Percentiles rank a stretch among this genome's conserved stretches.
Evolutionary conservation across 345 rosid genomes (phyloP).

Genomic region (Hypericum androsaemum): DNA sequence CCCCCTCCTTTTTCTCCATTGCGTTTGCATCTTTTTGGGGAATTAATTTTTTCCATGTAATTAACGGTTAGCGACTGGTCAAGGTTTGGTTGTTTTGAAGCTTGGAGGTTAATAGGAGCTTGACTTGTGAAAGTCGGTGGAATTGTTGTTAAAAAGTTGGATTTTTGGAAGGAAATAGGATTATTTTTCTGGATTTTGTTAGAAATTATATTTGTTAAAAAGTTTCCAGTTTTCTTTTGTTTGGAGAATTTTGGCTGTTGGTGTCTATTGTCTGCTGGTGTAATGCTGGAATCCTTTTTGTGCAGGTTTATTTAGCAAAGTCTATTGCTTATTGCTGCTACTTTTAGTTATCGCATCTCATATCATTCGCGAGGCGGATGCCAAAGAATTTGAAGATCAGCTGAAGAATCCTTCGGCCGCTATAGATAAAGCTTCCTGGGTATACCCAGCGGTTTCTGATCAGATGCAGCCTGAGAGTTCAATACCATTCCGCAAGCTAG

Average conservation of each 20-base stretch:
- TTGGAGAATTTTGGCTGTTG: not conserved
- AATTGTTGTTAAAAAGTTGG: too few species aligned
- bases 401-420: constrained; percentile 27
- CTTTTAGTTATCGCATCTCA: constrained; percentile 29
- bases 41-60: not conserved
- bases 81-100: not conserved
- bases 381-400: constrained; percentile 23
- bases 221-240: not conserved
- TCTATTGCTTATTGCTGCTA: constrained; percentile 23
- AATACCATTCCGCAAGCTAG: constrained; percentile 31
- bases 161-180: too few species aligned
- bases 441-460: constrained; percentile 35
- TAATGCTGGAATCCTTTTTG: constrained; percentile 2
- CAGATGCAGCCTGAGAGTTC: constrained; percentile 38
- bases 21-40: not conserved
- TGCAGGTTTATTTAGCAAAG: constrained; percentile 38
- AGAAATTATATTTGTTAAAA: too few species aligned
- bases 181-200: too few species aligned
- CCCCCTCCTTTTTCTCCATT: not conserved
- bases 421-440: constrained; percentile 30
- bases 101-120: too few species aligned
- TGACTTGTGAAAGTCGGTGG: too few species aligned
- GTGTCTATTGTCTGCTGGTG: constrained; percentile 3
- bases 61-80: not conserved
- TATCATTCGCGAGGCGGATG: constrained; percentile 29